Percentiles rank a stretch among this genome's conserved stretches.
Conservation (phyloP, 352 stramenopile species). For the Pythium myriotylum region DNA sequence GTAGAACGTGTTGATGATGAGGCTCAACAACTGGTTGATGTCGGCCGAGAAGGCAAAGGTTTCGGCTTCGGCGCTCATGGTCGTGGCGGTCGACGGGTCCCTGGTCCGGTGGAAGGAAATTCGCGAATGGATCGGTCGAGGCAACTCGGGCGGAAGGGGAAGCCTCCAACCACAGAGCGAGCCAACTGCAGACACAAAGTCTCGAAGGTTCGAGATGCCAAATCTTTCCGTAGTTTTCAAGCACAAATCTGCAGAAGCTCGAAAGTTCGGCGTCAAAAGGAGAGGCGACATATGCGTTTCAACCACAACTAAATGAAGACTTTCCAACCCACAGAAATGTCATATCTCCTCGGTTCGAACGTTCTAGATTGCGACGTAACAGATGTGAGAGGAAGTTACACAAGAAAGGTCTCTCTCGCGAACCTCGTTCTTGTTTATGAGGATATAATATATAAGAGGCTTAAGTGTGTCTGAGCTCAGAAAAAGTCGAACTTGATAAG, state of each 20-base stretch:
- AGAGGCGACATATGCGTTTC: conserved; percentile 10
- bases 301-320: accelerated
- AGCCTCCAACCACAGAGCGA: not conserved
- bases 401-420: too few species aligned
- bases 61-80: conserved; percentile 92
- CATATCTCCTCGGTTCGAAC: conserved; percentile 43
- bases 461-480: too few species aligned
- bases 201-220: conserved; percentile 21
- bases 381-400: conserved; percentile 11
- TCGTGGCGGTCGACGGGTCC: conserved; percentile 31
- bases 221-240: conserved; percentile 32
- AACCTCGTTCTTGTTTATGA: too few species aligned
- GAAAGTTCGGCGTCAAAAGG: not conserved
- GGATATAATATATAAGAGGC: too few species aligned
- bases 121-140: conserved; percentile 31
- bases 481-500: too few species aligned
- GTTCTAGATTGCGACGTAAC: conserved; percentile 67
- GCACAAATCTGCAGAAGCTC: not conserved
- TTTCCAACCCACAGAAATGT: too few species aligned
- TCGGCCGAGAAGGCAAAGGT: conserved; percentile 99
- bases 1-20: conserved; percentile 99
- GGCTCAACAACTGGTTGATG: conserved; percentile 99
- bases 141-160: not conserved
- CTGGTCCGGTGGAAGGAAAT: conserved; percentile 59
- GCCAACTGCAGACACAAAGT: conserved; percentile 15